phyloP scores from a whole-genome alignment of 2,329 filamentous ascomycete genomes.

The Fusarium sp. region DNA sequence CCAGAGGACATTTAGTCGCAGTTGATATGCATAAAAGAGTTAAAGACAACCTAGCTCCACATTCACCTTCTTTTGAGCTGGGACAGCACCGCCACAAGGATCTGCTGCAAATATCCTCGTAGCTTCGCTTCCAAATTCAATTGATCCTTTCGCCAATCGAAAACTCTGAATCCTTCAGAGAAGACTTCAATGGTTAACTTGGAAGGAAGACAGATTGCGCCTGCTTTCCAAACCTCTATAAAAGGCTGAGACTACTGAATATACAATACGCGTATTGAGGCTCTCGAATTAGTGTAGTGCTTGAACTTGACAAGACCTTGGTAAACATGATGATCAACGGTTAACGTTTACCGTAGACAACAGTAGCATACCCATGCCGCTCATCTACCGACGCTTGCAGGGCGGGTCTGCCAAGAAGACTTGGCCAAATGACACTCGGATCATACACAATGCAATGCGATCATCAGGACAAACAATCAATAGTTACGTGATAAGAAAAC shows the following conservation, averaged over 20 bases:
- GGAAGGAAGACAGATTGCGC: too few species aligned
- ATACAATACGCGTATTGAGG: too few species aligned
- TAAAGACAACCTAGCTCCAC: conserved; percentile 1
- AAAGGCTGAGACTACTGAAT: not conserved
- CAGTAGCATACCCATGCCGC: not conserved
- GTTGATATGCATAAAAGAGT: not conserved
- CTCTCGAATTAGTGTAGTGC: not conserved
- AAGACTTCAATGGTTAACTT: not conserved
- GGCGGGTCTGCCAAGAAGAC: not conserved
- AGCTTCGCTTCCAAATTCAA: not conserved
- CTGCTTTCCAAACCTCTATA: not conserved
- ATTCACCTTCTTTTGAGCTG: not conserved
- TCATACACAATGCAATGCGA: not conserved
- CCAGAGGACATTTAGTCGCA: not conserved
- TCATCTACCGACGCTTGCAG: conserved; percentile 27
- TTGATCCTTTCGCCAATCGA: conserved; percentile 15
- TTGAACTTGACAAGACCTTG: not conserved
- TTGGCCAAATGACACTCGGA: not conserved
- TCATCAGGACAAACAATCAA: not conserved
- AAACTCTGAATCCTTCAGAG: not conserved
- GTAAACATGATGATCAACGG: not conserved
- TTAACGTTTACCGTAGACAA: not conserved
- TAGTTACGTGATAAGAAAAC: conserved; percentile 23
- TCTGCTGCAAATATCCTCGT: not conserved
- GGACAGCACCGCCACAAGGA: conserved; percentile 30